Percentiles rank a stretch among this genome's conserved stretches.
These are phyloP conservation scores for Tetracentron sinense DNA, from an alignment of 164 flowering plant genomes.

Conservation along the genomic window DNA sequence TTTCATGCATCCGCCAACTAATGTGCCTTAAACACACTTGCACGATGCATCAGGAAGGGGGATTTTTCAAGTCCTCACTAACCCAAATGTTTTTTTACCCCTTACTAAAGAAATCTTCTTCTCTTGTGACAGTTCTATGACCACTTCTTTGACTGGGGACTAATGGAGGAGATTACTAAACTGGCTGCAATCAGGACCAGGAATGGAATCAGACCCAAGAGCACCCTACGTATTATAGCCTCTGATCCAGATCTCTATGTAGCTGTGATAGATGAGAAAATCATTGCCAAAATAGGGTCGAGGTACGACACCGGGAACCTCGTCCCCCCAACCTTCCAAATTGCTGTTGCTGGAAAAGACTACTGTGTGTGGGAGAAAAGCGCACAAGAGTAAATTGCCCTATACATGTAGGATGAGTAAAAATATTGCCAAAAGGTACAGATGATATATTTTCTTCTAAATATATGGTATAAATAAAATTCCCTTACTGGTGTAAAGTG, in stretches of 20 bases:
- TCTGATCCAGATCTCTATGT: slow-evolving; percentile 61
- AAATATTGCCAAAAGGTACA: too few relatives aligned
- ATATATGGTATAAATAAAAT: too few relatives aligned
- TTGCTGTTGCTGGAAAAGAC: slow-evolving; percentile 51
- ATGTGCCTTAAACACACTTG: too few relatives aligned
- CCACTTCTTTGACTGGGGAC: slow-evolving; percentile 68
- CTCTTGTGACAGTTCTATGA: slow-evolving; percentile 73
- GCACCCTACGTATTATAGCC: slow-evolving; percentile 44
- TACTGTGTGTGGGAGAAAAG: slow-evolving; percentile 62
- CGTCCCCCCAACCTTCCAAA: slow-evolving; percentile 42
- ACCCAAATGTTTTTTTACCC: neutral
- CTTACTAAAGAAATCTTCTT: neutral
- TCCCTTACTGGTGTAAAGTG: too few relatives aligned
- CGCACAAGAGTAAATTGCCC: too few relatives aligned
- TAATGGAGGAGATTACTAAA: slow-evolving; percentile 51
- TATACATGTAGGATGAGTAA: too few relatives aligned
- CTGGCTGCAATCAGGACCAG: slow-evolving; percentile 41
- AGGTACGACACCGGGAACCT: slow-evolving; percentile 53
- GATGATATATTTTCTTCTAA: too few relatives aligned
- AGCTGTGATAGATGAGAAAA: slow-evolving; percentile 51
- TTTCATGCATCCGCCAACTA: too few relatives aligned
- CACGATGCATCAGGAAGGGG: too few relatives aligned
- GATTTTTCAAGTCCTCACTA: neutral
- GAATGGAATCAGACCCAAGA: slow-evolving; percentile 45
- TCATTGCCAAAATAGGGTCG: slow-evolving; percentile 64